Conservation (phyloP, 2,329 filamentous ascomycete species). For the Colletotrichum lini region DNA sequence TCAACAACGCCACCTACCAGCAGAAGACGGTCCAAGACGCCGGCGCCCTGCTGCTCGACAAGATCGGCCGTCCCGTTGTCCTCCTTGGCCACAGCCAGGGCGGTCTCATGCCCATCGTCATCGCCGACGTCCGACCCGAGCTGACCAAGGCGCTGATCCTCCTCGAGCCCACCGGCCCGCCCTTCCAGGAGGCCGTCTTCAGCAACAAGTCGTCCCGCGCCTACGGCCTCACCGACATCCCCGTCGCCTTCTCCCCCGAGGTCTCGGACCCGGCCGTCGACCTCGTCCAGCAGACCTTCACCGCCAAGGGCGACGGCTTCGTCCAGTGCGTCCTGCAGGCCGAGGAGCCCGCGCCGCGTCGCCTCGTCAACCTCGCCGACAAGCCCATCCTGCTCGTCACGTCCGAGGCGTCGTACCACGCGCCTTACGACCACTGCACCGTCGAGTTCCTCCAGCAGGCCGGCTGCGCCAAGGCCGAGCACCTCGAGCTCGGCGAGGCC, state of each 20-base stretch:
- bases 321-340: constrained; percentile 54
- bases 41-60: constrained; percentile 59
- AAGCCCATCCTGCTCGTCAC: constrained; percentile 58
- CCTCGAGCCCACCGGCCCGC: constrained; percentile 63
- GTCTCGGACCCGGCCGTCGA: constrained; percentile 54
- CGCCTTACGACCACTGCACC: constrained; percentile 61
- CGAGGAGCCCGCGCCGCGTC: constrained; percentile 50
- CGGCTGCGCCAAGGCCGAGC: constrained; percentile 52
- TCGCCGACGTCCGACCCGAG: constrained; percentile 58
- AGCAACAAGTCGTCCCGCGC: constrained; percentile 51
- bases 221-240: constrained; percentile 65
- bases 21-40: constrained; percentile 56
- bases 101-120: constrained; percentile 57
- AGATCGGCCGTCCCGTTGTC: constrained; percentile 57
- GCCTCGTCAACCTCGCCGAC: constrained; percentile 53
- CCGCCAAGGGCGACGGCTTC: constrained; percentile 44
- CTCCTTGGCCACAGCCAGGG: constrained; percentile 63
- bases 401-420: constrained; percentile 60
- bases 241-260: constrained; percentile 62
- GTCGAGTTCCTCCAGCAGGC: constrained; percentile 60
- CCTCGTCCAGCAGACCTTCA: constrained; percentile 50
- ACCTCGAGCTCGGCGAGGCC: constrained; percentile 54
- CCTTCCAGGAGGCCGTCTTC: constrained; percentile 60
- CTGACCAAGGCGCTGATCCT: constrained; percentile 59
- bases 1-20: constrained; percentile 51